Percentiles rank a stretch among this genome's conserved stretches.
These are phyloP conservation scores for Bolboschoenoplectus hybrid DNA, from an alignment of 202 grass and related monocot genomes.

Conservation along the genomic window DNA sequence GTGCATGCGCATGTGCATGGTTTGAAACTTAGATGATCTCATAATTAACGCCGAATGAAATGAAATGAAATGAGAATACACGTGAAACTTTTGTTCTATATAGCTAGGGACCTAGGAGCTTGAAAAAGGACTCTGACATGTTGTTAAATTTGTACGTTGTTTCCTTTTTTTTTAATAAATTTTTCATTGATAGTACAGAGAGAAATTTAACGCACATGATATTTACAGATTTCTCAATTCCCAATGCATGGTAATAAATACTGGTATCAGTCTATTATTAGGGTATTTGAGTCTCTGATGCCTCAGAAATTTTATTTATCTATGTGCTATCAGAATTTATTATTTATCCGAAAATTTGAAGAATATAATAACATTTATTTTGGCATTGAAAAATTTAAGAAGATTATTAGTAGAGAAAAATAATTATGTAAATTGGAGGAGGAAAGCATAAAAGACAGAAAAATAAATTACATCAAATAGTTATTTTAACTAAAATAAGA, in stretches of 20 bases:
- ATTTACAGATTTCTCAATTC: not conserved
- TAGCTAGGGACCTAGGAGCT: not conserved
- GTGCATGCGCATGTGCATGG: not conserved
- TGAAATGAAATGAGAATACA: slow-evolving; percentile 24
- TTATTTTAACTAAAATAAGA: not conserved
- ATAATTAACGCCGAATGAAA: not conserved
- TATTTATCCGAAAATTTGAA: not conserved
- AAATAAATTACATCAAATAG: not conserved
- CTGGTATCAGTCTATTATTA: not conserved
- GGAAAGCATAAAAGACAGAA: not conserved
- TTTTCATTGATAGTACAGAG: slow-evolving; percentile 11
- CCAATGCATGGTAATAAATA: not conserved
- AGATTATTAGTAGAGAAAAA: not conserved
- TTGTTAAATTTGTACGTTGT: not conserved
- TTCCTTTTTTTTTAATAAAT: not conserved
- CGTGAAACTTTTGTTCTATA: slow-evolving; percentile 26
- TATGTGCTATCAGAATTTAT: not conserved
- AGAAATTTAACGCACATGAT: not conserved
- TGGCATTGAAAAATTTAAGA: not conserved
- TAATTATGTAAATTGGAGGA: not conserved
- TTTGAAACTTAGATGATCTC: not conserved
- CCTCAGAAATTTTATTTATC: not conserved
- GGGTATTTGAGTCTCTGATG: not conserved
- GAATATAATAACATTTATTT: not conserved
- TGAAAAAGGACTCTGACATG: slow-evolving; percentile 28